phyloP scores from a whole-genome alignment of 75 land plant genomes.

The Isoetes taiwanensis region DNA sequence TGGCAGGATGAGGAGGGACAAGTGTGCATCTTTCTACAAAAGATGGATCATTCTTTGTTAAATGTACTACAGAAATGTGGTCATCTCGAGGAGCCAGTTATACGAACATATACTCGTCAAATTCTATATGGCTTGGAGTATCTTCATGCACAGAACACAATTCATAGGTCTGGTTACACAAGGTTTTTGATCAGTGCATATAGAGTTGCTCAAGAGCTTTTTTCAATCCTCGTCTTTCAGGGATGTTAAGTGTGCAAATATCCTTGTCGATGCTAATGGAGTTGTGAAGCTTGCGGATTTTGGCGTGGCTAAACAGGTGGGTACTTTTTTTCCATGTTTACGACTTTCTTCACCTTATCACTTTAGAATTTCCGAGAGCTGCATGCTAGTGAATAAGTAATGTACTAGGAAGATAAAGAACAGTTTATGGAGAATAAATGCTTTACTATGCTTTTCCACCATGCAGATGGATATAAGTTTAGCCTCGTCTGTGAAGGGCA shows the following conservation, averaged over 20 bases:
- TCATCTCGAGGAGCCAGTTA: constrained; percentile 26
- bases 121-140: constrained; percentile 33
- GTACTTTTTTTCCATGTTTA: neutral
- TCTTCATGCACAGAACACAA: constrained; percentile 30
- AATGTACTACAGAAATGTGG: constrained; percentile 21
- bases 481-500: constrained; percentile 34
- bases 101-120: constrained; percentile 36
- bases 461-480: constrained; percentile 24
- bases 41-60: constrained; percentile 29
- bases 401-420: neutral
- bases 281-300: constrained; percentile 49
- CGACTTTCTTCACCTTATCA: no score
- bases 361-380: no score
- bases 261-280: constrained; percentile 32
- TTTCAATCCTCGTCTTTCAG: constrained; percentile 14
- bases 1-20: constrained; percentile 25
- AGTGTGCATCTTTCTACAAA: constrained; percentile 35
- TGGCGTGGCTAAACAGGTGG: constrained; percentile 41
- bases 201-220: no score
- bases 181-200: no score
- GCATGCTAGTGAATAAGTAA: neutral
- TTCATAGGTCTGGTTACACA: constrained; percentile 44
- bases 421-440: neutral
- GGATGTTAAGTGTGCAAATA: constrained; percentile 43
- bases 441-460: neutral